Percentiles rank a stretch among this genome's conserved stretches.
Evolutionary conservation across 2,329 filamentous ascomycete species (phyloP).

Genomic region (Fusarium sp.): DNA sequence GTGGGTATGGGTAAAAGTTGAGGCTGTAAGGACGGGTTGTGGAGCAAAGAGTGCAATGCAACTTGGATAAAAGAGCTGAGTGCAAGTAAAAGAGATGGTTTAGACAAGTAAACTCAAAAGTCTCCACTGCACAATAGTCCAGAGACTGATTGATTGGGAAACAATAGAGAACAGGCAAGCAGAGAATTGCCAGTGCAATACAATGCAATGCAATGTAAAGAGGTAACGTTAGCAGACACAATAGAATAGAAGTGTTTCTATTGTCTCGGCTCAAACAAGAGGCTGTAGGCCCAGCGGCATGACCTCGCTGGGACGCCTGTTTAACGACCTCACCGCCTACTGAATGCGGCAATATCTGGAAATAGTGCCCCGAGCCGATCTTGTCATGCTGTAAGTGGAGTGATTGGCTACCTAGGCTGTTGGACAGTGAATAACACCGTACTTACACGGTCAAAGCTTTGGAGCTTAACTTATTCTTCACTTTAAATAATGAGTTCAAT

Average conservation of each 20-base stretch:
- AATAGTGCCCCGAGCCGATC: constrained; percentile 33
- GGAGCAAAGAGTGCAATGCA: constrained; percentile 14
- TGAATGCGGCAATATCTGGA: constrained; percentile 15
- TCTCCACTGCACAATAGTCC: not conserved
- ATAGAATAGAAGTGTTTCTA: constrained; percentile 16
- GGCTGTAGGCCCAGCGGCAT: constrained; percentile 30
- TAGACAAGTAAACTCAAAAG: not conserved
- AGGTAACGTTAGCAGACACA: not conserved
- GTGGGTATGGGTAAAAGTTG: constrained; percentile 1
- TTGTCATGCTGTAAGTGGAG: constrained; percentile 5
- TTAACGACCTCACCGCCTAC: constrained; percentile 41
- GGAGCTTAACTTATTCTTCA: not conserved
- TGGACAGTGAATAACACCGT: constrained; percentile 7
- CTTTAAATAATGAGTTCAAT: not conserved
- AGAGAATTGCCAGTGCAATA: not conserved
- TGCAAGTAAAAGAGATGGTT: constrained; percentile 7
- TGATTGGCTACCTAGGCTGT: constrained; percentile 26
- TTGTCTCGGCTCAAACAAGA: constrained; percentile 28
- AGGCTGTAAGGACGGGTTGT: constrained; percentile 23
- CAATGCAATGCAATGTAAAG: constrained; percentile 1
- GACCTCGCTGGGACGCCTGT: constrained; percentile 30
- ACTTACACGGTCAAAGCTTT: not conserved
- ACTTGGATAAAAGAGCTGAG: constrained; percentile 16
- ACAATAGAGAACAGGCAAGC: not conserved
- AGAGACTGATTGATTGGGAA: not conserved